Evolutionary conservation across 345 rosid species (phyloP).

Genomic region (Punica granatum): DNA sequence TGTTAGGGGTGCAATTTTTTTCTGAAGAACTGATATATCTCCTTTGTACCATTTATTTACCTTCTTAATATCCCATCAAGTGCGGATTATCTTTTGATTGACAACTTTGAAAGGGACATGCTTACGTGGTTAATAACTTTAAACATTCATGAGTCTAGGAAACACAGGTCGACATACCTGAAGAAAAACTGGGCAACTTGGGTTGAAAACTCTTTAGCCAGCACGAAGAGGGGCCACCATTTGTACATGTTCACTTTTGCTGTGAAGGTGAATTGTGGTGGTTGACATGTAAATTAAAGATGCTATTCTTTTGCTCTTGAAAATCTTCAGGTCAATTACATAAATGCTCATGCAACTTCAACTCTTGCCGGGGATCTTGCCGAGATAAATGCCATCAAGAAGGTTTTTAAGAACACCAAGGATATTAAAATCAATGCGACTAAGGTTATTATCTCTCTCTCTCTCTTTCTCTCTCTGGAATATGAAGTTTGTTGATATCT

Average conservation of each 20-base stretch:
- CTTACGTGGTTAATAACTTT: too few species aligned
- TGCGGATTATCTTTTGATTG: too few species aligned
- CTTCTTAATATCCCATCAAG: too few species aligned
- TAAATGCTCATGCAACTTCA: slow-evolving; percentile 97
- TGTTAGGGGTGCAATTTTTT: too few species aligned
- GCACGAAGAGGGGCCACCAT: neutral
- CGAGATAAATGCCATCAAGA: slow-evolving; percentile 90
- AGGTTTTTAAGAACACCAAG: slow-evolving; percentile 78
- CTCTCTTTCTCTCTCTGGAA: neutral
- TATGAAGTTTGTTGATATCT: neutral
- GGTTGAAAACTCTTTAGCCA: neutral
- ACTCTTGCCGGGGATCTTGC: slow-evolving; percentile 98
- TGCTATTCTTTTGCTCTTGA: neutral
- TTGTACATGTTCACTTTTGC: neutral
- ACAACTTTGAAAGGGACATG: too few species aligned
- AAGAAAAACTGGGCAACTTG: neutral
- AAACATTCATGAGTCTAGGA: neutral
- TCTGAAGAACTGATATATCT: too few species aligned
- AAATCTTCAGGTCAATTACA: slow-evolving; percentile 75
- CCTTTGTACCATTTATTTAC: too few species aligned
- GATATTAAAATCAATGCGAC: slow-evolving; percentile 94
- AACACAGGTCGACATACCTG: neutral
- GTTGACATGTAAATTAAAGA: neutral
- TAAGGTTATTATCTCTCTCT: slow-evolving; percentile 41
- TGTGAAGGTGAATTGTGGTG: neutral